These are phyloP conservation scores for Leccinum subrobustum DNA, from an alignment of 1,284 basidiomycete species.

Conservation along the genomic window DNA sequence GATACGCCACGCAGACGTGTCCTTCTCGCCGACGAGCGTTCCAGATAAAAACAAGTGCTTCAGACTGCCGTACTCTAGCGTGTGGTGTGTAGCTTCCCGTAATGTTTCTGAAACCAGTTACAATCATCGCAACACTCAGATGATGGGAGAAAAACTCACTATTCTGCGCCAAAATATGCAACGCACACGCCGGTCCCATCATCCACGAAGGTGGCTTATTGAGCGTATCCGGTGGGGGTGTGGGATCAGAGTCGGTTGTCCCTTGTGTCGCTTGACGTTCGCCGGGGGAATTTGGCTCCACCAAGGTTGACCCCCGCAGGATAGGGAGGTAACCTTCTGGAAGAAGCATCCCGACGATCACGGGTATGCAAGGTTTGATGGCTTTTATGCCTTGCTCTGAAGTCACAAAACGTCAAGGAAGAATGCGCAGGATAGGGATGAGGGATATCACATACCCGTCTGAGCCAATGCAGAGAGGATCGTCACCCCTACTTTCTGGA, in stretches of 20 bases:
- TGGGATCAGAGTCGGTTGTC: background rate
- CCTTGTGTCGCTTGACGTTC: background rate
- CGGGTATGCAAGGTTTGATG: conserved; percentile 10
- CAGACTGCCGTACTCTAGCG: conserved; percentile 2
- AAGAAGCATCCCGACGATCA: conserved; percentile 24
- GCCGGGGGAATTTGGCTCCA: background rate
- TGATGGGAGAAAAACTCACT: background rate
- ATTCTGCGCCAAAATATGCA: conserved; percentile 13
- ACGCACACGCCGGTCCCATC: conserved; percentile 17
- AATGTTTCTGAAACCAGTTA: conserved; percentile 2
- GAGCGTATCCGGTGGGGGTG: background rate
- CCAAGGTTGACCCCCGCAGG: background rate
- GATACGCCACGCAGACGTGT: conserved; percentile 8
- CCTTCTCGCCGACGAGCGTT: conserved; percentile 3
- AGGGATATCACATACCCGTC: conserved; percentile 4
- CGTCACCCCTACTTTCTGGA: conserved; percentile 10
- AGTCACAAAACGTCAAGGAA: background rate
- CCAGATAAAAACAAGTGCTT: conserved; percentile 9
- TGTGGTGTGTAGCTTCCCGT: background rate
- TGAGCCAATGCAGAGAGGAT: conserved; percentile 14
- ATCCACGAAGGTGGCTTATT: conserved; percentile 8
- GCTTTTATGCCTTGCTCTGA: conserved; percentile 18
- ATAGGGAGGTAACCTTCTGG: conserved; percentile 4
- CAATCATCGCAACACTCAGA: background rate
- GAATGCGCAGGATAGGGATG: background rate